Base-by-base conservation (phyloP, 768 basidiomycete species). In the Russula abietina region DNA sequence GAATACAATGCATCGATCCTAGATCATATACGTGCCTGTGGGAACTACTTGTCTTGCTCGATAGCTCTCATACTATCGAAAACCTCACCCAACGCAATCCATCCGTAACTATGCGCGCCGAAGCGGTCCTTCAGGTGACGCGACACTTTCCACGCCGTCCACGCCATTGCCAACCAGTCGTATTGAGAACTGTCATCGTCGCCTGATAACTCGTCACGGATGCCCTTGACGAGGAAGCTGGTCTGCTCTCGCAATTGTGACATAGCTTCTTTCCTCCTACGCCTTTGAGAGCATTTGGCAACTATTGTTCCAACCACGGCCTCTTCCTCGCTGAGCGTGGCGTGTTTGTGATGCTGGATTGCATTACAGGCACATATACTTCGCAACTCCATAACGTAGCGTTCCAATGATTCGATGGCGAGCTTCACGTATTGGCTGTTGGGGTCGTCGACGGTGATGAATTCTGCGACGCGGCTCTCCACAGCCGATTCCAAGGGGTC, bases 231-330 rank as follows among this genome's bases (percentile, higher is more conserved):
- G 24, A 88, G 77, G 8, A 76, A 67, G 50, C 80, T 76, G 0
- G 82, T 84, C 57, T 80, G 79, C 51, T 85, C 84, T 52, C 85
- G 76, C 59, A 88, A 67, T 57, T 77, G 78, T 1, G 82, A 74
- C 68, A 85, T 86, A 39, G 77, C 69, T 41, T 86, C 81, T 61
- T 73, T 78, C 26, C 85, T 76, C 61, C 74, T 77, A 10, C 83
- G 77, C 14, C 80, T 79, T 67, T 87, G 83, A 0, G 84, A 81
- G 14, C 77, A 82, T 62, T 85, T 84, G 22, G 85, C 84, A 0
- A 81, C 75, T 62, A 88, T 88, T 0, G 86, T 87, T 0, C 88
- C 87, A 19, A 87, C 71, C 2, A 85, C 72, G 0, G 80, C 84
- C 70, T 88, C 88, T 69, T 83, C 85, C 67, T 88, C 86, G 11